Conservation (phyloP, 2,329 filamentous ascomycete species). For the Pseudogymnoascus sp. region DNA sequence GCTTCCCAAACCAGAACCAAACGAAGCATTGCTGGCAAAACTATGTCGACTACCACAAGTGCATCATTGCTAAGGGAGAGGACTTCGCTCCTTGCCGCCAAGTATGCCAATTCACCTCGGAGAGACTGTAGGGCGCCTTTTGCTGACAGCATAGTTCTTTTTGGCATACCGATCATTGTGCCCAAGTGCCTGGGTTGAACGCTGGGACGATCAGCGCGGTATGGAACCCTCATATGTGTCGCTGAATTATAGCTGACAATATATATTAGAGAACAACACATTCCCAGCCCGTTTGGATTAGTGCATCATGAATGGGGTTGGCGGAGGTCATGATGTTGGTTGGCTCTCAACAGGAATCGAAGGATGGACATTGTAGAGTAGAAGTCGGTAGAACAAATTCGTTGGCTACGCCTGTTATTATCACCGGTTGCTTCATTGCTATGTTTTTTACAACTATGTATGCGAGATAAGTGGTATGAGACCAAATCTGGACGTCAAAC, state of each 20-base stretch:
- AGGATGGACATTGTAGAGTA: constrained; percentile 6
- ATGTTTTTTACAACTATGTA: neutral
- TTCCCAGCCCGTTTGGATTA: constrained; percentile 59
- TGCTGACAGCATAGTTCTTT: constrained; percentile 61
- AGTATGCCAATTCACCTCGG: constrained; percentile 44
- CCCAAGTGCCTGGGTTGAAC: constrained; percentile 84
- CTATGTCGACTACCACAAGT: constrained; percentile 99
- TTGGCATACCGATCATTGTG: constrained; percentile 95
- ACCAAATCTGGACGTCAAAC: neutral
- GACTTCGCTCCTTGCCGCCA: constrained; percentile 95
- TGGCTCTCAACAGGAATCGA: neutral
- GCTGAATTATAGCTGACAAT: constrained; percentile 17
- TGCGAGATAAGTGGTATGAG: neutral
- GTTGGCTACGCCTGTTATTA: constrained; percentile 6
- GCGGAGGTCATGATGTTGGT: constrained; percentile 1
- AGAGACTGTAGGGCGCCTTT: constrained; percentile 16
- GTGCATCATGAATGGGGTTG: constrained; percentile 15
- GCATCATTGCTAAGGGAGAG: constrained; percentile 95
- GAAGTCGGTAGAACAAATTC: constrained; percentile 6
- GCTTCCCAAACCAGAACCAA: constrained; percentile 97
- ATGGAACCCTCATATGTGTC: constrained; percentile 34
- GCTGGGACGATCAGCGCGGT: constrained; percentile 98
- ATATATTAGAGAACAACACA: constrained; percentile 50
- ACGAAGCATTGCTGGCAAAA: constrained; percentile 99
- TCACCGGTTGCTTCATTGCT: neutral